Conservation (phyloP, 148 eudicot species). For the Beta vulgaris region DNA sequence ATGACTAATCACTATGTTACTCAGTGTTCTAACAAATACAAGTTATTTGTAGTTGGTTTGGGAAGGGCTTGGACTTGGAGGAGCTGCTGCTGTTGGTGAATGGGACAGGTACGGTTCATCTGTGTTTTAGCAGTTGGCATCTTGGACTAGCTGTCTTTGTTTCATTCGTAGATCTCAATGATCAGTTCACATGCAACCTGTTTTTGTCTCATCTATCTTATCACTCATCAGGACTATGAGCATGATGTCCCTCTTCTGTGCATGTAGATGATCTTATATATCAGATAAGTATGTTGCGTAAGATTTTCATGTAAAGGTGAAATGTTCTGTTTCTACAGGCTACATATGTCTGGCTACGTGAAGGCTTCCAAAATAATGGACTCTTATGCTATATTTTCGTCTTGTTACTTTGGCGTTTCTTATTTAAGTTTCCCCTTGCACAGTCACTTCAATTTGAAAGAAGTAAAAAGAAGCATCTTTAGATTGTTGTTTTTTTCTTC, state of each 20-base stretch:
- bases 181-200: neutral
- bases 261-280: neutral
- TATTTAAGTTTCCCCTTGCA: neutral
- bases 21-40: neutral
- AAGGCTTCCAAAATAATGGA: neutral
- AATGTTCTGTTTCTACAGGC: neutral
- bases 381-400: neutral
- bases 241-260: neutral
- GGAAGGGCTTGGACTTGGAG: constrained; percentile 93
- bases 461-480: neutral
- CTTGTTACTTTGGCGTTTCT: neutral
- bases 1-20: neutral
- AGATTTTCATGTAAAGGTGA: neutral
- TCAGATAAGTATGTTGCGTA: neutral
- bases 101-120: constrained; percentile 61
- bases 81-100: constrained; percentile 59
- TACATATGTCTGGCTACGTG: neutral
- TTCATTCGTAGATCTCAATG: neutral
- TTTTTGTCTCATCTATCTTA: neutral
- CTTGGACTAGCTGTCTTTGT: neutral
- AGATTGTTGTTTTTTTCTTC: neutral
- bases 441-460: neutral
- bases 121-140: neutral
- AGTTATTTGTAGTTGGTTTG: constrained; percentile 62
- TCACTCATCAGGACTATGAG: neutral